Percentiles rank a stretch among this genome's conserved stretches.
phyloP scores from a whole-genome alignment of 2,329 filamentous ascomycete species.

The Trichoderma atroviride region DNA sequence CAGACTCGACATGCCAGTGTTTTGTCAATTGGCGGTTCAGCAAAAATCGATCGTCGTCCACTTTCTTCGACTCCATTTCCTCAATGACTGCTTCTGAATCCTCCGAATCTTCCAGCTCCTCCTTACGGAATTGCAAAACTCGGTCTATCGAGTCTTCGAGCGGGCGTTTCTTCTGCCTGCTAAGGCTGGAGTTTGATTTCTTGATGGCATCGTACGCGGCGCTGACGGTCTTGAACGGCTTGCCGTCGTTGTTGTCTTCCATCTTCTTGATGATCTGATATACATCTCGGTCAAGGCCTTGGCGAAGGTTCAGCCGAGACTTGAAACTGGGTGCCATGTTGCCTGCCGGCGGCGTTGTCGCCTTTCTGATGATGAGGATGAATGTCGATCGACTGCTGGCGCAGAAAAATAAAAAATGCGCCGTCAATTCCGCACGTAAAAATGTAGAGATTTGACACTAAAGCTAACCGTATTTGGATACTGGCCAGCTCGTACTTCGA shows the following conservation, averaged over 20 bases:
- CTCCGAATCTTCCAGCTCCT: slow-evolving; percentile 60
- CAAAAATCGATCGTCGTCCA: slow-evolving; percentile 43
- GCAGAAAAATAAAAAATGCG: slow-evolving; percentile 6
- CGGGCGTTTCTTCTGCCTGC: slow-evolving; percentile 76
- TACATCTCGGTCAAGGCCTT: slow-evolving; percentile 66
- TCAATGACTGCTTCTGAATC: slow-evolving; percentile 55
- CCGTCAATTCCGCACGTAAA: neutral
- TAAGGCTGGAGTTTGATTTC: slow-evolving; percentile 82
- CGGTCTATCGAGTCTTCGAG: slow-evolving; percentile 85
- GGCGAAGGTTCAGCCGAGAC: slow-evolving; percentile 32
- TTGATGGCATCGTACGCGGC: slow-evolving; percentile 79
- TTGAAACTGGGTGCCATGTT: slow-evolving; percentile 27
- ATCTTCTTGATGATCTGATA: slow-evolving; percentile 80
- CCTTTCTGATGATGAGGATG: neutral
- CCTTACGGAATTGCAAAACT: slow-evolving; percentile 72
- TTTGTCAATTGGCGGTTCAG: slow-evolving; percentile 49
- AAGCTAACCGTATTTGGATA: neutral
- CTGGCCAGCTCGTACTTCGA: fast-evolving
- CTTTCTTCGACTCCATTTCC: slow-evolving; percentile 40
- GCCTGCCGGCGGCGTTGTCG: slow-evolving; percentile 16
- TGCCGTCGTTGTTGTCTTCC: slow-evolving; percentile 64
- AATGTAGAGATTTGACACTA: neutral
- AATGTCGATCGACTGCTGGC: neutral
- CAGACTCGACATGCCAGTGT: slow-evolving; percentile 41
- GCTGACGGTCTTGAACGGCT: slow-evolving; percentile 53